Evolutionary conservation across 306 rosid genomes (phyloP), one percentile per base, ranked within the genome.

Genomic region (Spatholobus suberectus): DNA sequence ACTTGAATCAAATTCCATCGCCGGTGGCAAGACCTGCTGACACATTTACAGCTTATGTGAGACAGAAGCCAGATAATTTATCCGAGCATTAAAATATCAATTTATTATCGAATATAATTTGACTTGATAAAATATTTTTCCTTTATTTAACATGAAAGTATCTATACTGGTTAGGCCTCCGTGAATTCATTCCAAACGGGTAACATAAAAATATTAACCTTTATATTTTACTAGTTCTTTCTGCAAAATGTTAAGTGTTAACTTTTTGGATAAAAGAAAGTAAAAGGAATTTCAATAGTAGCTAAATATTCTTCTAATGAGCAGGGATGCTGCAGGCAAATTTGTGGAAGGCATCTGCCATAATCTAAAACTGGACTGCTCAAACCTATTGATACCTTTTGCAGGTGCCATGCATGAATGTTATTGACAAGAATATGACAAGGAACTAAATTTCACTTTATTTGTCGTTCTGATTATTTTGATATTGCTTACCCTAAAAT

Each of bases 121-220:
- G 17, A 76, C 13, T 68, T 29, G 78, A 75, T 72, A 32, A 34
- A 8, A 8, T 8, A 7, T 54, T 58, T 29, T 3, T 26, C 46
- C n/a, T 15, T 29, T 29, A 29, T 17, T 35, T 5, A 1, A 24
- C 76, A 8, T 41, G 5, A 79, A 88, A 94, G 97, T 82, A 10
- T 1, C 2, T 88, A 1, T 86, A 90, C 59, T 73, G 85, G 86
- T 46, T 90, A 77, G 94, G 93, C 47, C 9, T 90, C 38, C 58
- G 24, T 21, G 91, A 90, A 70, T 88, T 93, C 62, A 34, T 81
- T 76, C 98, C 91, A 5, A 77, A 70, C 62, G 83, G 58, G 97
- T 93, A 90, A 90, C 77, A 20, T 5, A 5, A 24, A 51, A 18
- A 17, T 14, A 0, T 5, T 35, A 15, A 18, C 8, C 70, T 38